Evolutionary conservation across 2,329 filamentous ascomycete species (phyloP), one percentile per base, ranked within the genome.

Genomic region (Venturia carpophila): DNA sequence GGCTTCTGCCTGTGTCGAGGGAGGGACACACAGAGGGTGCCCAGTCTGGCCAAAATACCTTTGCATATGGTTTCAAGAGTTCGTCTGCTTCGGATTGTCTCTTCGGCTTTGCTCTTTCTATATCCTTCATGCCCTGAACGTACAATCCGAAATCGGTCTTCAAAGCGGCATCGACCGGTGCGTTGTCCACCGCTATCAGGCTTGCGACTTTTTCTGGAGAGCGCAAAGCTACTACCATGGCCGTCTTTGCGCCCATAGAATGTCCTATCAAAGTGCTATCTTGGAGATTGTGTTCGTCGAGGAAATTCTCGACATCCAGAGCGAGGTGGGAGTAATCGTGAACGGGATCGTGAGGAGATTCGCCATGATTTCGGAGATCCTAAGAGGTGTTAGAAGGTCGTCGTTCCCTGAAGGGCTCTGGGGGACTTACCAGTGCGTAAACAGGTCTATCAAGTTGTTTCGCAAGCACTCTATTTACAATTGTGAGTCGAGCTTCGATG

Each of bases 191-290:
- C 1, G 91, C 83, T 37, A 97, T 83, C 63, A 97, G 79, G 70
- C 88, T 85, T 19, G 82, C 80, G 66, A 96, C 82, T 2, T 86
- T 78, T 6, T 84, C 79, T 0, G 91, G 90, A 0, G 85, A 82
- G 55, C 83, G 80, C 43, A 97, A 83, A 3, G 91, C 91, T 66
- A 97, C 80, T 0, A 89, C 82, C 93, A 97, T 97, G 70, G 91
- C 91, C 1, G 89, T 87, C 79, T 97, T 97, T 60, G 93, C 93
- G 68, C 94, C 93, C 93, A 97, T 97, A 1, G 91, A 96, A 77
- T 97, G 94, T 0, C 93, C 93, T 71, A 97, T 94, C 37, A 97
- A 78, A 0, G 89, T 91, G 1, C 87, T 81, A 37, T 89, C 79
- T 56, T 82, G 78, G n/a, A 97, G 78, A 3, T 81, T 79, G 74